A percentile compares a stretch with the other conserved stretches of the same genome.
These are phyloP conservation scores for Ceratobasidium sp. DNA, from an alignment of 1,284 basidiomycete species.

Conservation along the genomic window DNA sequence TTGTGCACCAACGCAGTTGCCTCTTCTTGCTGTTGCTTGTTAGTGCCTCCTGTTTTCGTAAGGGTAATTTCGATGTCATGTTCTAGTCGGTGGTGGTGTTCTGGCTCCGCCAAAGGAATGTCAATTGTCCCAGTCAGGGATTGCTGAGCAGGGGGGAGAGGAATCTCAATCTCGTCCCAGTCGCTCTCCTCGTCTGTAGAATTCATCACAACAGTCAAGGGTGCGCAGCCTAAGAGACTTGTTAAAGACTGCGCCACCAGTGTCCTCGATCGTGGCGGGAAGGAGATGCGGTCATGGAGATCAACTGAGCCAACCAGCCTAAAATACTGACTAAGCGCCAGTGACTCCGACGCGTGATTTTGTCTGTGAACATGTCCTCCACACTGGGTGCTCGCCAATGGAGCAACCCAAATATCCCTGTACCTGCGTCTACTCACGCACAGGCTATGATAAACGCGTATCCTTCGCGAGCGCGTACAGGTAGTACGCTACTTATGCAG, in stretches of 20 bases:
- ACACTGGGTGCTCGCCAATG: slow-evolving; percentile 28
- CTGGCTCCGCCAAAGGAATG: slow-evolving; percentile 26
- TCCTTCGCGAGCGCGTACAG: slow-evolving; percentile 91
- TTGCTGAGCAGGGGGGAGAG: neutral
- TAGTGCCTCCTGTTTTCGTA: slow-evolving; percentile 21
- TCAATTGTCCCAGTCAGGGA: slow-evolving; percentile 21
- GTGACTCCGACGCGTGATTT: slow-evolving; percentile 35
- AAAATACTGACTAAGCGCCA: slow-evolving; percentile 28
- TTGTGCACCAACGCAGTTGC: slow-evolving; percentile 1
- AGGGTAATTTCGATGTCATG: slow-evolving; percentile 38
- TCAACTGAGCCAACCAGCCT: slow-evolving; percentile 16
- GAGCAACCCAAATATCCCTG: slow-evolving; percentile 3
- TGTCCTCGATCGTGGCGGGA: slow-evolving; percentile 25
- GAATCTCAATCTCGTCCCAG: slow-evolving; percentile 41
- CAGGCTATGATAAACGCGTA: slow-evolving; percentile 90
- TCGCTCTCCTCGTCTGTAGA: slow-evolving; percentile 32
- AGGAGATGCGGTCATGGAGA: slow-evolving; percentile 22
- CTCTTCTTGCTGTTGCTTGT: slow-evolving; percentile 27
- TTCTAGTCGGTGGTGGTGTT: slow-evolving; percentile 21
- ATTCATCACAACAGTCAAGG: slow-evolving; percentile 6
- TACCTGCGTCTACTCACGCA: slow-evolving; percentile 45
- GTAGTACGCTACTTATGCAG: slow-evolving; percentile 89
- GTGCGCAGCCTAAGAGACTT: no score
- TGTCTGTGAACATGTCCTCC: slow-evolving; percentile 20
- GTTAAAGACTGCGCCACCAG: neutral